A percentile compares a stretch with the other conserved stretches of the same genome.
phyloP scores from a whole-genome alignment of 2,329 filamentous ascomycete species.

The Botryosphaeria dothidea region DNA sequence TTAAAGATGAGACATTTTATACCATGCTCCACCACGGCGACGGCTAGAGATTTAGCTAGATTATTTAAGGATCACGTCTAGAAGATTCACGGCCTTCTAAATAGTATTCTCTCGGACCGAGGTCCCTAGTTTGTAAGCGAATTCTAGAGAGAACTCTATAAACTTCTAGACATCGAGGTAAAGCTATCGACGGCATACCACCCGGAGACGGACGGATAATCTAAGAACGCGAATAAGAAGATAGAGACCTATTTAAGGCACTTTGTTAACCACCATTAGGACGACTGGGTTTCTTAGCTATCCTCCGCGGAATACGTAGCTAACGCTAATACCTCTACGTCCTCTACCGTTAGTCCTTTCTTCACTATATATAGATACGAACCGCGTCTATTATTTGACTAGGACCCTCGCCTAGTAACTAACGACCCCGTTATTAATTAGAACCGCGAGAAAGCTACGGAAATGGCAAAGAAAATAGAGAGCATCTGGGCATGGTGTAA shows the following conservation, averaged over 20 bases:
- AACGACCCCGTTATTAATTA: neutral
- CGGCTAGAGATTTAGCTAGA: neutral
- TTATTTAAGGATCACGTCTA: slow-evolving; percentile 20
- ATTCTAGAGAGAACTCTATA: no score
- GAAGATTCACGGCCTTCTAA: slow-evolving; percentile 18
- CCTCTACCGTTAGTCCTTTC: neutral
- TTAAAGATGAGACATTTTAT: slow-evolving; percentile 19
- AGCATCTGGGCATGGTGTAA: neutral
- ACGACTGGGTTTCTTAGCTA: slow-evolving; percentile 2
- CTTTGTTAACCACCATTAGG: slow-evolving; percentile 13
- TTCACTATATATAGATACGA: neutral
- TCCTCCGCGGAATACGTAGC: neutral
- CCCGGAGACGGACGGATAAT: slow-evolving; percentile 25
- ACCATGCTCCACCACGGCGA: neutral
- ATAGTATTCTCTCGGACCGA: slow-evolving; percentile 21
- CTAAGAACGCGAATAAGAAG: slow-evolving; percentile 22
- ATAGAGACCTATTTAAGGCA: slow-evolving; percentile 6
- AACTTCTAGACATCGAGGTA: slow-evolving; percentile 7
- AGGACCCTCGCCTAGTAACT: neutral
- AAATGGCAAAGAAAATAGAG: neutral
- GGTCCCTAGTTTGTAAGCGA: slow-evolving; percentile 21
- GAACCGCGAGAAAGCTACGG: neutral
- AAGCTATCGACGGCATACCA: slow-evolving; percentile 26
- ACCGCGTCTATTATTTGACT: neutral
- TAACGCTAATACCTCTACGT: neutral